Evolutionary conservation across 2,329 filamentous ascomycete genomes (phyloP), one percentile per base, ranked within the genome.

Genomic region (Colletotrichum noveboracense): DNA sequence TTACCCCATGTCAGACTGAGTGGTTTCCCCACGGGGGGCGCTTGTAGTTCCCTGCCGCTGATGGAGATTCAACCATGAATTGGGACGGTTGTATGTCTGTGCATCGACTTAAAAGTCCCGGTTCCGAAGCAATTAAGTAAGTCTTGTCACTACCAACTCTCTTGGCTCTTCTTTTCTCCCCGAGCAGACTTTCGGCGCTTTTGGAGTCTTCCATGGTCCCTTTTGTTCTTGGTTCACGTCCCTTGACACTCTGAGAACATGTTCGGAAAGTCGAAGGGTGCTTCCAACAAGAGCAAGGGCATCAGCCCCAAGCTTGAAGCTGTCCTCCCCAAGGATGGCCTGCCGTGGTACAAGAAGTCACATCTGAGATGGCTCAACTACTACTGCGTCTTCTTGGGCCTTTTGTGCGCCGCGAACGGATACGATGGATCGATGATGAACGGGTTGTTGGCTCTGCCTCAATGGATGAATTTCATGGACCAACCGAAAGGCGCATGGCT

Each of bases 401-500:
- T 76, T 6, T 30, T 73, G 2, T 60, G 58, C 9, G 65, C 74
- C n/a, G 70, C 74, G 7, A 76, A 76, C 38, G 84, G 86, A 30
- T 87, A 87, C 71, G 87, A 89, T 71, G 86, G 87, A 3, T 89
- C 87, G 5, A 88, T 91, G 84, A 83, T 91, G 81, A 91, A 91
- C 76, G 89, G 88, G 0, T 84, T 92, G 28, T 89, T 91, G 75
- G 91, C 92, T 70, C 79, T 92, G n/a, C 89, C 89, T 0, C 74
- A 73, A 30, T 76, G 74, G 74, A 61, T 68, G 28, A 48, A 61
- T 3, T 73, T 73, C 28, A 73, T 75, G 64, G 64, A 68, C 62
- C 30, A 67, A 4, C 73, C 69, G 9, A 64, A 30, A 8, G 64
- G 73, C 18, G 56, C 70, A 0, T 69, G 65, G 70, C 2, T 73